These are phyloP conservation scores for Fraxinus anomala DNA, from an alignment of 257 asterid genomes.

Conservation along the genomic window DNA sequence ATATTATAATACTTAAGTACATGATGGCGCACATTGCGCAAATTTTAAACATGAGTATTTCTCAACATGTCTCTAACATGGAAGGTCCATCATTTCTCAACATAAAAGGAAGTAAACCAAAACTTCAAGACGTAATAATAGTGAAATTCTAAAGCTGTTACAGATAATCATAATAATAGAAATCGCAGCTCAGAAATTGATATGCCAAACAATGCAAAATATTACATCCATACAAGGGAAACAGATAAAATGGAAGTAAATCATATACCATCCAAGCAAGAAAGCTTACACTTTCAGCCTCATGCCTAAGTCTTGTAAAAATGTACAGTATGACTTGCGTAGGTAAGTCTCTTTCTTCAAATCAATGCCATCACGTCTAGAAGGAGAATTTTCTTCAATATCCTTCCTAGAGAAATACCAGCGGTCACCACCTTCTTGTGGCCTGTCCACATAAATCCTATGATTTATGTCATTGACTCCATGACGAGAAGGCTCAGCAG, in stretches of 20 bases:
- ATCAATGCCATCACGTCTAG: constrained; percentile 78
- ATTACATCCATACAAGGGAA: not conserved
- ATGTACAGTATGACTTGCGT: constrained; percentile 82
- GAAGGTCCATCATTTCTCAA: not conserved
- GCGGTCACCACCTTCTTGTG: constrained; percentile 65
- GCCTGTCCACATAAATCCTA: constrained; percentile 55
- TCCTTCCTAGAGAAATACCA: constrained; percentile 87
- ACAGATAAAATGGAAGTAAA: not conserved
- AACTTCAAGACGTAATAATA: not conserved
- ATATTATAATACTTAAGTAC: not conserved
- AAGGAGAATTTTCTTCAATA: constrained; percentile 88
- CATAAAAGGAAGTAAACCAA: not conserved
- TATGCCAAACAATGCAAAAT: not conserved
- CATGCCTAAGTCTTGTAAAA: constrained; percentile 90
- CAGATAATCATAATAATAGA: not conserved
- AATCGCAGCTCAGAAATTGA: not conserved
- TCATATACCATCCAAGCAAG: not conserved
- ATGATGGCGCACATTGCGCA: not conserved
- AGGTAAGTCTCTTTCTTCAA: constrained; percentile 82
- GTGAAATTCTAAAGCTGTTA: not conserved
- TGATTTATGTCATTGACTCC: constrained; percentile 59
- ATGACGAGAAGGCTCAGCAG: constrained; percentile 69
- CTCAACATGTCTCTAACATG: not conserved
- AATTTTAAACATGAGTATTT: not conserved
- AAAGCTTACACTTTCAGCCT: constrained; percentile 85